Conservation (phyloP, 768 basidiomycete genomes). For the Gloeopeniophorella convolvens region DNA sequence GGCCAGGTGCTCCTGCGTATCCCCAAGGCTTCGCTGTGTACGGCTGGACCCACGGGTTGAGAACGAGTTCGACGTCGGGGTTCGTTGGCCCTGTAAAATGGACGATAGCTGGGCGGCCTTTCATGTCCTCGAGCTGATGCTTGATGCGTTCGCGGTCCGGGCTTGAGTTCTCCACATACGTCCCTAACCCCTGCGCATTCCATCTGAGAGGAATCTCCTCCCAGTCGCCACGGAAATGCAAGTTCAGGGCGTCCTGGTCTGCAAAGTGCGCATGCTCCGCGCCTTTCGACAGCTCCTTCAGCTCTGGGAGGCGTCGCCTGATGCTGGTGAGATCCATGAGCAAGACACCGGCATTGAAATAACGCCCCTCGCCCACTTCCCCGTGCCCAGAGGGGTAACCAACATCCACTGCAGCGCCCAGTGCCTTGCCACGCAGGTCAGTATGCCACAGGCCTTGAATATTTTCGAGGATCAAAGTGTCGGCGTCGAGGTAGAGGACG, state of each 20-base stretch:
- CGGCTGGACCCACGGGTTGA: slow-evolving; percentile 49
- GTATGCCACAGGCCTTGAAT: slow-evolving; percentile 39
- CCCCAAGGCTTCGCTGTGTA: slow-evolving; percentile 54
- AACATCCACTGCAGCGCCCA: slow-evolving; percentile 44
- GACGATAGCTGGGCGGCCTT: slow-evolving; percentile 37
- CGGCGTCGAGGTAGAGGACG: slow-evolving; percentile 48
- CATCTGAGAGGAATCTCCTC: slow-evolving; percentile 35
- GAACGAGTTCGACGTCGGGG: slow-evolving; percentile 37
- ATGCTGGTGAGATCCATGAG: slow-evolving; percentile 41
- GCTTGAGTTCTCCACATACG: slow-evolving; percentile 37
- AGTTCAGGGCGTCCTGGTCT: slow-evolving; percentile 50
- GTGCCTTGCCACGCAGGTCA: slow-evolving; percentile 34
- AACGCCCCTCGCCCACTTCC: slow-evolving; percentile 28
- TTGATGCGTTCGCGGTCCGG: slow-evolving; percentile 28
- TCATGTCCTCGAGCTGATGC: slow-evolving; percentile 32
- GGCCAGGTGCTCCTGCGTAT: slow-evolving; percentile 44
- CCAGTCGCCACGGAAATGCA: slow-evolving; percentile 40
- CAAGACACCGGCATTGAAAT: slow-evolving; percentile 54
- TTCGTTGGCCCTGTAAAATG: slow-evolving; percentile 55
- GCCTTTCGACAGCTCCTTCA: slow-evolving; percentile 25
- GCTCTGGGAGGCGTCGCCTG: slow-evolving; percentile 25
- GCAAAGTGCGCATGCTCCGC: slow-evolving; percentile 30
- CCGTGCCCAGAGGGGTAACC: slow-evolving; percentile 44
- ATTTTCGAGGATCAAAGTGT: slow-evolving; percentile 39
- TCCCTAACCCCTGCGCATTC: slow-evolving; percentile 55